These are phyloP conservation scores for Pyropia yezoensis DNA, from an alignment of 23 red algal genomes.

Conservation along the genomic window DNA sequence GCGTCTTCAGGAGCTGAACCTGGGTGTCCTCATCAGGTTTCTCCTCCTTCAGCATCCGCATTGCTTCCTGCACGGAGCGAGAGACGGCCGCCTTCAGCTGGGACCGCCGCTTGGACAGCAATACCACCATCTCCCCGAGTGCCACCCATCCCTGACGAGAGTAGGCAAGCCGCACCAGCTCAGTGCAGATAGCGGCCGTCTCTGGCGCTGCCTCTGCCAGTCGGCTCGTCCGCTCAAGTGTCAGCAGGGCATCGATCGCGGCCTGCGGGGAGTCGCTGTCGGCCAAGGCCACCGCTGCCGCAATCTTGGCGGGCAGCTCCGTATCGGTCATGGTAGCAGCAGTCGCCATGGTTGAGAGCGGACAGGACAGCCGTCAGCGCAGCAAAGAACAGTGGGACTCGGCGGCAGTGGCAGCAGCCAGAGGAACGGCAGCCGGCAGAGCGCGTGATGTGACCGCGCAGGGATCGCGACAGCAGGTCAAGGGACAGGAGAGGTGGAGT, in stretches of 20 bases:
- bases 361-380: too few relatives aligned
- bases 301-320: conserved; percentile 48
- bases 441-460: too few relatives aligned
- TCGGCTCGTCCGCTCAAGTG: conserved; percentile 63
- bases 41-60: conserved; percentile 50
- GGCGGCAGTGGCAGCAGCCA: too few relatives aligned
- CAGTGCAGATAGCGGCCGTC: conserved; percentile 73
- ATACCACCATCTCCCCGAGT: conserved; percentile 45
- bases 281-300: conserved; percentile 12
- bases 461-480: too few relatives aligned
- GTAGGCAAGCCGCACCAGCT: conserved; percentile 58
- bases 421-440: too few relatives aligned
- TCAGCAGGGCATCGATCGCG: conserved; percentile 44
- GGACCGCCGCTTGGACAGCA: conserved; percentile 77
- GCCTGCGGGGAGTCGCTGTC: conserved; percentile 10
- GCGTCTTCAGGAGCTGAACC: conserved; percentile 57
- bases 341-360: too few relatives aligned
- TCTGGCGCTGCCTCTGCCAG: conserved; percentile 60
- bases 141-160: conserved; percentile 50
- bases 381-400: too few relatives aligned
- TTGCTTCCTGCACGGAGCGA: conserved; percentile 61
- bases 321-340: conserved; percentile 20
- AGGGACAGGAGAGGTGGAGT: too few relatives aligned
- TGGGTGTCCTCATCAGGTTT: conserved; percentile 47
- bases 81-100: conserved; percentile 83